These are phyloP conservation scores for Ganoderma multipileum DNA, from an alignment of 1,284 basidiomycete species.

Conservation along the genomic window DNA sequence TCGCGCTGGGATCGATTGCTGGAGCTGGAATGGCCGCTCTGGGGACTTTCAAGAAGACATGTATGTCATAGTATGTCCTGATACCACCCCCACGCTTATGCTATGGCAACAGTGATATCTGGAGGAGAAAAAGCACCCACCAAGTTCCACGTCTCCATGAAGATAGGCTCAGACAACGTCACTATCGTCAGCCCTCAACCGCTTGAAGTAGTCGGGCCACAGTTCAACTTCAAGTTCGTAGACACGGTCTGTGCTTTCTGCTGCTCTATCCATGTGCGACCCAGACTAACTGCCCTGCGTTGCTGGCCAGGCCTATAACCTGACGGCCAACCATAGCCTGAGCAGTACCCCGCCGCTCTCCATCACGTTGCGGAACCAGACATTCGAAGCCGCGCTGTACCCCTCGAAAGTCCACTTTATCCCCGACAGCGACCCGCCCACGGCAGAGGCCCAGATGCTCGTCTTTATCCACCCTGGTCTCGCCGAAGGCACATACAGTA, in stretches of 20 bases:
- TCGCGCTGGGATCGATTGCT: background rate
- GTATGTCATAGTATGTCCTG: background rate
- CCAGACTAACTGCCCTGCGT: background rate
- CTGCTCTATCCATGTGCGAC: background rate
- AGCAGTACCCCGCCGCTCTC: background rate
- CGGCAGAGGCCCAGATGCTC: background rate
- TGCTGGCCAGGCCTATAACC: background rate
- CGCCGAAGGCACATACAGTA: background rate
- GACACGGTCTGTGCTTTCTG: background rate
- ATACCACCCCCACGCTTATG: background rate
- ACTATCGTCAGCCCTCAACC: background rate
- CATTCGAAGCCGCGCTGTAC: background rate
- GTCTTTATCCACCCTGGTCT: background rate
- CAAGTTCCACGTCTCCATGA: background rate
- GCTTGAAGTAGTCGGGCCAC: background rate
- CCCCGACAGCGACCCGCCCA: background rate
- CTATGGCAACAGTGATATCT: background rate
- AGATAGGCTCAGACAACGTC: background rate
- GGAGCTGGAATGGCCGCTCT: constrained; percentile 1
- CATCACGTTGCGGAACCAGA: background rate
- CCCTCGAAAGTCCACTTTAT: constrained; percentile 1
- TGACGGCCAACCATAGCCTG: background rate
- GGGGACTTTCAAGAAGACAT: background rate
- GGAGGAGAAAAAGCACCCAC: background rate
- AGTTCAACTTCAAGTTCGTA: background rate